phyloP scores from a whole-genome alignment of 208 protist genomes.

The Novymonas esmeraldas region DNA sequence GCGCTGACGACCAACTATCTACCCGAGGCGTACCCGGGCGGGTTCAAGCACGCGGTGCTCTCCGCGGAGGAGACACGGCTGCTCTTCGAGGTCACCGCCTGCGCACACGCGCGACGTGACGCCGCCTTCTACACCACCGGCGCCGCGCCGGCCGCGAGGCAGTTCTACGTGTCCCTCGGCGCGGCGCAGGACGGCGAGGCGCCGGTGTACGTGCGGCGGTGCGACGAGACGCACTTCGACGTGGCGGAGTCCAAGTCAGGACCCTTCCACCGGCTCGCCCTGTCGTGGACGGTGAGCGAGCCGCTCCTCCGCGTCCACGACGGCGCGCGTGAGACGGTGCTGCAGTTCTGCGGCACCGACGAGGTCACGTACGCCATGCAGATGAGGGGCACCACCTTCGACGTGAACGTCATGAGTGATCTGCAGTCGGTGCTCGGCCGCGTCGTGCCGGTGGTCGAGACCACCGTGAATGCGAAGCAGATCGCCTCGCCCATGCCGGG shows the following conservation, averaged over 20 bases:
- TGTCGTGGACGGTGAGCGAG: constrained; percentile 37
- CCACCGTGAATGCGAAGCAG: constrained; percentile 34
- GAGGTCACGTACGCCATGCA: constrained; percentile 46
- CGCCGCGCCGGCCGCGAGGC: constrained; percentile 9
- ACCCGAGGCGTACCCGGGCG: constrained; percentile 37
- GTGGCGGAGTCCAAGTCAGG: constrained; percentile 17
- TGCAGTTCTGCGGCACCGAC: constrained; percentile 49
- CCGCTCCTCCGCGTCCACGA: constrained; percentile 40
- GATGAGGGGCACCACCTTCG: constrained; percentile 43
- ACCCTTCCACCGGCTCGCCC: constrained; percentile 29
- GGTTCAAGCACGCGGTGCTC: constrained; percentile 41
- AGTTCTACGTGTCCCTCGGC: constrained; percentile 32
- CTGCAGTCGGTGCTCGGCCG: constrained; percentile 37
- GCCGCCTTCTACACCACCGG: constrained; percentile 11
- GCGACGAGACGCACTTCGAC: constrained; percentile 33
- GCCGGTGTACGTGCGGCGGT: constrained; percentile 31
- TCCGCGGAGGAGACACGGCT: constrained; percentile 26
- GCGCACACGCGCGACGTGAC: constrained; percentile 34
- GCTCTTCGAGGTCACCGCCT: constrained; percentile 28
- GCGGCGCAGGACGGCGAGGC: constrained; percentile 27
- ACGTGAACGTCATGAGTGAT: constrained; percentile 39
- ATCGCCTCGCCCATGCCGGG: constrained; percentile 93
- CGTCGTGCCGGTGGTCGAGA: constrained; percentile 32
- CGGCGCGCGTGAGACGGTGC: constrained; percentile 29
- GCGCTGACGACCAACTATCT: constrained; percentile 89